Evolutionary conservation across 202 grass and related monocot species (phyloP), one percentile per base, ranked within the genome.

Genomic region (Brachypodium distachyon): DNA sequence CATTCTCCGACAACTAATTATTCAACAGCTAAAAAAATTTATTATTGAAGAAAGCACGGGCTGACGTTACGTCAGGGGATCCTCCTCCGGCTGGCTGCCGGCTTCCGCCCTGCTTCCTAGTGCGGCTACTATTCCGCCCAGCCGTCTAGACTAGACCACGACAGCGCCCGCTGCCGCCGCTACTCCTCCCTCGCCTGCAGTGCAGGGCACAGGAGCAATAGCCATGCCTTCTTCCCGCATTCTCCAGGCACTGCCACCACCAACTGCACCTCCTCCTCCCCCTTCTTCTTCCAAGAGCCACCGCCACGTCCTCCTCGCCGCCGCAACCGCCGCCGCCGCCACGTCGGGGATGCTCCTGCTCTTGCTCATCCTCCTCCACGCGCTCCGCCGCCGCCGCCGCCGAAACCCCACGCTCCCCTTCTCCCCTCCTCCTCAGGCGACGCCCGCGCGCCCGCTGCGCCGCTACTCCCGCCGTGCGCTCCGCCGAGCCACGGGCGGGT

Each of bases 401-500:
- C 63, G 59, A 1, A 36, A 29, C 33, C 59, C 73, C 6, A 67
- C 74, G n/a, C 80, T 86, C 3, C 68, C 80, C 1, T 90, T 88
- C 74, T 78, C 72, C 52, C 76, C 65, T 12, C 76, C 65, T 12
- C 54, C 79, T 2, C 76, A 57, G 6, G 61, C 59, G 6, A 53
- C 59, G 12, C 75, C 79, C 0, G 28, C 78, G 0, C 78, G 79
- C 7, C 80, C n/a, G 37, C 83, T 92, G 16, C 80, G 41, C 6
- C 80, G 80, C 4, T 92, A 89, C 86, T 93, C 94, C 59, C 86
- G 48, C 65, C 88, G 86, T 12, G 28, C 67, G n/a, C 87, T 90
- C 48, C 82, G 85, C 22, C 87, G 89, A 3, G 91, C 95, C 57
- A 95, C 95, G 0, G 77, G 51, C 4, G 77, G 85, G 38, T 98